phyloP scores from a whole-genome alignment of 2,329 filamentous ascomycete species.

The Diaporthe citri region DNA sequence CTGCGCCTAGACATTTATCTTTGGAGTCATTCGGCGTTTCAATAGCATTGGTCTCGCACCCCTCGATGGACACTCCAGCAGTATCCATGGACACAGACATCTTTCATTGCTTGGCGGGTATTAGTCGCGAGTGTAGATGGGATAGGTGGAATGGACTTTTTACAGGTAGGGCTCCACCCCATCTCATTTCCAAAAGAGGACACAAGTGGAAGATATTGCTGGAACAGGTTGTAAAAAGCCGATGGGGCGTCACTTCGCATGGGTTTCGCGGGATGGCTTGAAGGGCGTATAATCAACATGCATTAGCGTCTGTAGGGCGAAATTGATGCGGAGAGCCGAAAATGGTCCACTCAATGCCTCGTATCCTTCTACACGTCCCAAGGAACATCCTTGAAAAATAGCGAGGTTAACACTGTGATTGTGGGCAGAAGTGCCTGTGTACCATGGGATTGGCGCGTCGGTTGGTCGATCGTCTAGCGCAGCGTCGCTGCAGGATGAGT shows the following conservation, averaged over 20 bases:
- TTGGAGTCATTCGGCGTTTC: neutral
- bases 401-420: neutral
- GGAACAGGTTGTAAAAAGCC: neutral
- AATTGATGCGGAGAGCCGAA: neutral
- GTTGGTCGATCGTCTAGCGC: neutral
- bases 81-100: neutral
- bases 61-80: neutral
- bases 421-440: neutral
- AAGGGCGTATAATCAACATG: conserved; percentile 15
- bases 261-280: neutral
- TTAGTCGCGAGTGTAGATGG: neutral
- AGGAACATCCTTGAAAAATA: neutral
- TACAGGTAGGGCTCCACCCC: neutral
- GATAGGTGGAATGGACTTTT: neutral
- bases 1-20: neutral
- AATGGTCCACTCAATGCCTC: neutral
- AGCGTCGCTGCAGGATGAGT: neutral
- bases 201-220: neutral
- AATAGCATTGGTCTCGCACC: neutral
- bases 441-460: neutral
- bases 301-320: conserved; percentile 2
- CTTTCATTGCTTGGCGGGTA: neutral
- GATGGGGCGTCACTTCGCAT: neutral
- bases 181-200: neutral
- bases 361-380: neutral